These are phyloP conservation scores for Colletotrichum caudatum DNA, from an alignment of 2,329 filamentous ascomycete genomes.

Conservation along the genomic window DNA sequence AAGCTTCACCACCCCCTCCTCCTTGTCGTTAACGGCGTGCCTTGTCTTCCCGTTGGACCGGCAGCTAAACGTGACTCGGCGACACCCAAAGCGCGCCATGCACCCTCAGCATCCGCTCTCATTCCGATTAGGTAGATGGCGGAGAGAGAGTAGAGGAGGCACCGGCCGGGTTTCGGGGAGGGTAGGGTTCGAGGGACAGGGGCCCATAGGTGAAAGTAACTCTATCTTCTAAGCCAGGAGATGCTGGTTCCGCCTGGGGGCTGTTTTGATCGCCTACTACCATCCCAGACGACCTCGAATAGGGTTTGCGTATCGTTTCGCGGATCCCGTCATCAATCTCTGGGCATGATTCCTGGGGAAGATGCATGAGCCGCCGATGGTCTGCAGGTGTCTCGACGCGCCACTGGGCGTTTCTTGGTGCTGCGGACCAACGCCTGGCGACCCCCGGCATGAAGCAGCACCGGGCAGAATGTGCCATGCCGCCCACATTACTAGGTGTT, in stretches of 20 bases:
- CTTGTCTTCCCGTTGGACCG: conserved; percentile 15
- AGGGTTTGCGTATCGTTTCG: conserved; percentile 21
- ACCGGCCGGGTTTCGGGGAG: neutral
- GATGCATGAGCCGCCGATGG: conserved; percentile 16
- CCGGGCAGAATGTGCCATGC: neutral
- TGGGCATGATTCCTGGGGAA: neutral
- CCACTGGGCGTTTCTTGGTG: conserved; percentile 25
- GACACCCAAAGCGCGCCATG: neutral
- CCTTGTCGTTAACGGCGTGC: neutral
- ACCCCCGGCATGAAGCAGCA: neutral
- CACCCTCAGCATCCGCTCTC: conserved; percentile 10
- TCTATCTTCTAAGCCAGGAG: neutral
- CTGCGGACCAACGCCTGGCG: neutral
- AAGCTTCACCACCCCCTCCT: conserved; percentile 27
- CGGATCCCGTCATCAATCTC: conserved; percentile 14
- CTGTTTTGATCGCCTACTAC: conserved; percentile 7
- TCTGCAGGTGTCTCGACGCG: conserved; percentile 16
- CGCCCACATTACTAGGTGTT: neutral
- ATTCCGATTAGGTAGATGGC: conserved; percentile 2
- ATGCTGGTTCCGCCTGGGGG: neutral
- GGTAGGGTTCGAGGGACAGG: neutral
- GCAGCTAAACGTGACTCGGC: conserved; percentile 13
- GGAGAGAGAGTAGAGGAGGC: conserved; percentile 8
- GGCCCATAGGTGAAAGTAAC: neutral
- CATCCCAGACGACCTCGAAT: neutral